Base-by-base conservation (phyloP, 78 protist species). In the Protostelium mycophagum region DNA sequence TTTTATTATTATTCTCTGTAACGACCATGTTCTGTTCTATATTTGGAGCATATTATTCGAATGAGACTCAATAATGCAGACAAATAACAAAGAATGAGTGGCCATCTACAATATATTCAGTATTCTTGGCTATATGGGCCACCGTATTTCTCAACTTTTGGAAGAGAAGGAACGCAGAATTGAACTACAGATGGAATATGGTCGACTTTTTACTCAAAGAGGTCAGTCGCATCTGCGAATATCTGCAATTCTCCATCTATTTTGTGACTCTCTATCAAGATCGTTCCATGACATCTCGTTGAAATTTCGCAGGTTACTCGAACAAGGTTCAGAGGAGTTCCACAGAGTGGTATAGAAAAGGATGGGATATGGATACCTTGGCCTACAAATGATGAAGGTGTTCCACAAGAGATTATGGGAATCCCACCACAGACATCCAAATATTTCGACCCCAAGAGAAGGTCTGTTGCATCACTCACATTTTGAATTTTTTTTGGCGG, bases 61-160 rank as follows among this genome's bases (percentile, higher is more conserved):
- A n/a, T n/a, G n/a, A n/a, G n/a, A n/a, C n/a, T n/a, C n/a, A n/a
- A n/a, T n/a, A n/a, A n/a, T n/a, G n/a, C n/a, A n/a, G n/a, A 23
- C 83, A 28, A 23, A 28, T 28, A 28, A 28, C 83, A 10, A 31
- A 1, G 36, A 83, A 10, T 25, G 85, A 31, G 1, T 83, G 85
- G 85, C 34, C 85, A 10, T 1, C 85, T 25, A 23, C 85, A 34
- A 34, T 10, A 9, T 86, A 86, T n/a, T 37, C 88, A 29, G 88
- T 86, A 9, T 86, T 39, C 63, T 1, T 86, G 1, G 39, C 38
- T 29, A 37, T 86, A 9, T 86, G 88, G 88, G 92, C 89, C 5
- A 38, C 93, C 0, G 35, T 36, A 73, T 84, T 93, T 38, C 35
- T 37, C 0, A 95, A 94, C 36, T 36, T 38, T 35, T 94, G 96